These are phyloP conservation scores for Globisporangium yorkense DNA, from an alignment of 352 stramenopile species.

Conservation along the genomic window DNA sequence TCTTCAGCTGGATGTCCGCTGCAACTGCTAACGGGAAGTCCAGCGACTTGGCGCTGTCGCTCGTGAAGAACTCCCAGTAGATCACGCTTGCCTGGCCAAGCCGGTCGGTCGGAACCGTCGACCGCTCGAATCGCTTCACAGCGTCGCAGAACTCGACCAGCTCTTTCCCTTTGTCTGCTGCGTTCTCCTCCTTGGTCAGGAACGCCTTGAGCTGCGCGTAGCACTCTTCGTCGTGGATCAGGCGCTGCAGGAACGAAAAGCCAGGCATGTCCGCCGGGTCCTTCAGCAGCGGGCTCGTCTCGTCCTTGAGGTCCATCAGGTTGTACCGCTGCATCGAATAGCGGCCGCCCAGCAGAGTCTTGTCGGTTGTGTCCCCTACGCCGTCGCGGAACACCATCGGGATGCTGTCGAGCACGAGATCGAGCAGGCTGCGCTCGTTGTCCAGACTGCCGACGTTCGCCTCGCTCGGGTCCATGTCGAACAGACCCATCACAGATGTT, in stretches of 20 bases:
- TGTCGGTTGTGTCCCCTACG: constrained; percentile 79
- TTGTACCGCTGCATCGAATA: constrained; percentile 78
- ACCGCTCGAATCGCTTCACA: constrained; percentile 79
- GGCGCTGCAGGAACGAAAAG: constrained; percentile 83
- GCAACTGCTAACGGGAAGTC: constrained; percentile 53
- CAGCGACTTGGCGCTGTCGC: constrained; percentile 53
- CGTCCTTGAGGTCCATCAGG: constrained; percentile 42
- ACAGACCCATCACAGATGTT: constrained; percentile 61
- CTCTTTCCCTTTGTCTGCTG: constrained; percentile 39
- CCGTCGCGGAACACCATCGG: constrained; percentile 86
- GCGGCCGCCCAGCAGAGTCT: constrained; percentile 74
- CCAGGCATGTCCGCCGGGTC: constrained; percentile 57
- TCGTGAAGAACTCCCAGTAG: constrained; percentile 79
- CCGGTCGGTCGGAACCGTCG: constrained; percentile 57
- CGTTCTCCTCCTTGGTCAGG: constrained; percentile 51
- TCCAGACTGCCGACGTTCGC: constrained; percentile 74
- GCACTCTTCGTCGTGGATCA: constrained; percentile 87
- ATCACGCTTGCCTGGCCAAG: constrained; percentile 71
- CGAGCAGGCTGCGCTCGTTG: constrained; percentile 67
- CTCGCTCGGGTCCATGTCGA: constrained; percentile 71
- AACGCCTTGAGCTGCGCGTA: constrained; percentile 79
- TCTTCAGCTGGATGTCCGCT: constrained; percentile 48
- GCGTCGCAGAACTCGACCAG: constrained; percentile 78
- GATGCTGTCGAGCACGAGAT: constrained; percentile 80
- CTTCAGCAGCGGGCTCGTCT: constrained; percentile 46